phyloP scores from a whole-genome alignment of 768 basidiomycete species.

The Lactarius tabidus region DNA sequence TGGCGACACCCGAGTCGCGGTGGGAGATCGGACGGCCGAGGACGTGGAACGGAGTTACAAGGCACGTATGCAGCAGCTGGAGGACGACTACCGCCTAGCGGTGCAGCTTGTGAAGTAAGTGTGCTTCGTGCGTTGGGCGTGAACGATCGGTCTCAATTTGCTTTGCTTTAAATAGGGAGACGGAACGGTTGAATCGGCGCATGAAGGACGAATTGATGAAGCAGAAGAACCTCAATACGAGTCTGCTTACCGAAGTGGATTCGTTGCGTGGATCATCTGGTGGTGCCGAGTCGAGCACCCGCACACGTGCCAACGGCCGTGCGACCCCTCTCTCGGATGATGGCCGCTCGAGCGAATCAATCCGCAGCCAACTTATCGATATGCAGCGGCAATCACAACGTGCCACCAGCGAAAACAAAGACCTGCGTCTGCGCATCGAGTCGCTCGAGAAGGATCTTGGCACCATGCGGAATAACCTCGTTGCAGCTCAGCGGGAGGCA shows the following conservation, averaged over 20 bases:
- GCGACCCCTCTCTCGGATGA: slow-evolving; percentile 78
- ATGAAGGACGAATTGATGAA: slow-evolving; percentile 95
- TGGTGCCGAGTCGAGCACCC: slow-evolving; percentile 46
- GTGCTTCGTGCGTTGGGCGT: slow-evolving; percentile 26
- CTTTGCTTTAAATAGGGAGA: slow-evolving; percentile 56
- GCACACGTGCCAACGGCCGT: slow-evolving; percentile 64
- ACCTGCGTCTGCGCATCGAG: slow-evolving; percentile 68
- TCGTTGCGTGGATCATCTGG: slow-evolving; percentile 54
- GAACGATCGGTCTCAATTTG: slow-evolving; percentile 24
- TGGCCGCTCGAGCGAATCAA: slow-evolving; percentile 43
- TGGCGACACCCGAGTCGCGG: slow-evolving; percentile 48
- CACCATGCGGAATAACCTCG: slow-evolving; percentile 61
- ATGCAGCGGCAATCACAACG: slow-evolving; percentile 73
- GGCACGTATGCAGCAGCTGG: slow-evolving; percentile 79
- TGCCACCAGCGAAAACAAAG: slow-evolving; percentile 69
- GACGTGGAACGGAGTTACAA: slow-evolving; percentile 78
- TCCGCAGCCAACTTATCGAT: slow-evolving; percentile 71
- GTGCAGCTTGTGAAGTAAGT: slow-evolving; percentile 96
- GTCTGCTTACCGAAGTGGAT: slow-evolving; percentile 84
- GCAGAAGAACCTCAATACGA: slow-evolving; percentile 77
- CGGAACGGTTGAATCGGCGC: slow-evolving; percentile 95
- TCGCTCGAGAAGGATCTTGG: slow-evolving; percentile 73
- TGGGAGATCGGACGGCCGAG: slow-evolving; percentile 73
- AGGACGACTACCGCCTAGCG: slow-evolving; percentile 93
- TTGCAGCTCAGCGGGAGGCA: slow-evolving; percentile 71